phyloP scores from a whole-genome alignment of 2,329 filamentous ascomycete genomes.

The Aureobasidium subglaciale region DNA sequence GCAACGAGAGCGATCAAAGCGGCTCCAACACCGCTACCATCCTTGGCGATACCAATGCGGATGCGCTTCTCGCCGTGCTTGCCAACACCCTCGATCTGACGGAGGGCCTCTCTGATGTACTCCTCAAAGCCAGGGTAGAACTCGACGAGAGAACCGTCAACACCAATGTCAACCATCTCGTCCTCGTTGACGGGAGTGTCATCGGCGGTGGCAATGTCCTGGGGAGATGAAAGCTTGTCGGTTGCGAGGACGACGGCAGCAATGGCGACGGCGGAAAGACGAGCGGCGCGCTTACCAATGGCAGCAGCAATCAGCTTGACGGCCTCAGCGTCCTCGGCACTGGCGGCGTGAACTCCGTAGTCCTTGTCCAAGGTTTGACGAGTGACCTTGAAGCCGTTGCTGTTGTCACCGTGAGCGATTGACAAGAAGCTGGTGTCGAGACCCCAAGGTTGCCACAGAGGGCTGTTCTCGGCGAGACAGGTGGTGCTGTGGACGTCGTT shows the following conservation, averaged over 20 bases:
- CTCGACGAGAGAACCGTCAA: slow-evolving; percentile 90
- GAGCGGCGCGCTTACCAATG: slow-evolving; percentile 79
- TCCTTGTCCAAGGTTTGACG: slow-evolving; percentile 71
- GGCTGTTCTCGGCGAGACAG: slow-evolving; percentile 56
- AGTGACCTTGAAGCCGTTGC: slow-evolving; percentile 62
- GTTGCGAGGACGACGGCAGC: slow-evolving; percentile 77
- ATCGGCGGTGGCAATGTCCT: slow-evolving; percentile 26
- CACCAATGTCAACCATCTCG: slow-evolving; percentile 80
- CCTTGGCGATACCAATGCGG: slow-evolving; percentile 91
- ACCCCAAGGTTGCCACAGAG: slow-evolving; percentile 74
- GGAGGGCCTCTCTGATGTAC: slow-evolving; percentile 76
- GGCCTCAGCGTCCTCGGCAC: slow-evolving; percentile 75
- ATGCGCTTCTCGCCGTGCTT: slow-evolving; percentile 73
- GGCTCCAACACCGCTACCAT: slow-evolving; percentile 91
- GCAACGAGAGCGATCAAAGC: slow-evolving; percentile 91
- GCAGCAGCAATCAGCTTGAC: slow-evolving; percentile 78
- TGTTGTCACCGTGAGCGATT: slow-evolving; percentile 73
- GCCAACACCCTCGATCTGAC: slow-evolving; percentile 71
- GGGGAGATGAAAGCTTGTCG: slow-evolving; percentile 53
- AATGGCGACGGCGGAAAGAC: slow-evolving; percentile 80
- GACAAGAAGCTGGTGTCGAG: slow-evolving; percentile 88
- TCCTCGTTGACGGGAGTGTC: slow-evolving; percentile 39
- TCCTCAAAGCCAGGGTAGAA: slow-evolving; percentile 91
- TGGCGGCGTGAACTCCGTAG: slow-evolving; percentile 68
- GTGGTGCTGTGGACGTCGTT: slow-evolving; percentile 65